Evolutionary conservation across 2,329 filamentous ascomycete genomes (phyloP), one percentile per base, ranked within the genome.

Genomic region (Fusarium fracticaudum): DNA sequence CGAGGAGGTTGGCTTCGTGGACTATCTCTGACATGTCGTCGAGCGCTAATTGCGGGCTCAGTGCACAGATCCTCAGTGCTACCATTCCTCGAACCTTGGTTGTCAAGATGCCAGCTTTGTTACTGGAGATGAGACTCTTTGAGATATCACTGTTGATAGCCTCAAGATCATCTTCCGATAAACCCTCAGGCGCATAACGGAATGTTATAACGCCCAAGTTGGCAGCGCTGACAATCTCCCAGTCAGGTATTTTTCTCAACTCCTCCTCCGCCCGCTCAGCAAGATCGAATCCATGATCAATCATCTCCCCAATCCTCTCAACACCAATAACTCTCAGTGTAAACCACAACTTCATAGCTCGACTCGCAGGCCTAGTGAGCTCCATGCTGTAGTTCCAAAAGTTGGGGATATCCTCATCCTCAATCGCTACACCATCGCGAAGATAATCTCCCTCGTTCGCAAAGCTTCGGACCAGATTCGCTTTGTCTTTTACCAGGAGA

Each of bases 321-420:
- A 76, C 67, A 1, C 76, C 78, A 31, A 79, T 54, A 0, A 77
- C 70, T 2, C 72, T 66, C 2, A 79, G 18, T 0, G 76, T 78
- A 13, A 79, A 79, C 78, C 77, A 78, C 18, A 79, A 45, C 60
- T 79, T 79, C 74, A 78, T 78, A 5, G 75, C 77, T 0, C 74
- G 66, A 5, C 41, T 54, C 2, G 76, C 74, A 3, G 77, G 74
- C 1, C 76, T 60, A 2, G 76, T 77, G 11, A 78, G 73, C 41
- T 79, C 78, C 55, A 77, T 77, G 10, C 69, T 75, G 8, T 75
- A 75, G 12, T 79, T 77, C 77, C 76, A 79, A 48, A 78, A 77
- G 51, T 79, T 79, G 7, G 76, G 73, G 1, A 77, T 67, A 5
- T 78, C 75, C 17, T 75, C 74, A 18, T 75, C 75, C 10, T 77